Evolutionary conservation across 2,329 filamentous ascomycete genomes (phyloP).

Genomic region (Nemania serpens): DNA sequence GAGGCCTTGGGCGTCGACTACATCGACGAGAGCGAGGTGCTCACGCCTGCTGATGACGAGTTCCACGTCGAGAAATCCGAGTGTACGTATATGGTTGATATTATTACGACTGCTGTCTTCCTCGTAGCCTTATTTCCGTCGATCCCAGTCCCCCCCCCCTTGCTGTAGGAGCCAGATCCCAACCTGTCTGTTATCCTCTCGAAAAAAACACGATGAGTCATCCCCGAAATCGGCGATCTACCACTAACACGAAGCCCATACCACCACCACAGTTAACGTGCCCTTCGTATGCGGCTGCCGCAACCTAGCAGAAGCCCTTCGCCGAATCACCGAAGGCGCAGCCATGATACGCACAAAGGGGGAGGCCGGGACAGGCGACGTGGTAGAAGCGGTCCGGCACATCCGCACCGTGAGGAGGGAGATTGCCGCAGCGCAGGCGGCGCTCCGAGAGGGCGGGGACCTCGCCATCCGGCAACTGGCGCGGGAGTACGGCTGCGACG

Average conservation of each 20-base stretch:
- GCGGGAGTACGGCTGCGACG: slow-evolving; percentile 79
- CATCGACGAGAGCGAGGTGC: slow-evolving; percentile 96
- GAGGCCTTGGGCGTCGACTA: slow-evolving; percentile 95
- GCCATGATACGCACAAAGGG: slow-evolving; percentile 99
- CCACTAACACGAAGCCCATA: background rate
- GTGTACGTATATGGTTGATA: slow-evolving; percentile 53
- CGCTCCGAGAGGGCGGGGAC: slow-evolving; percentile 62
- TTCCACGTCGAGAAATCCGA: slow-evolving; percentile 89
- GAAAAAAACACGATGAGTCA: too few species aligned
- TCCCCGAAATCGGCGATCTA: background rate
- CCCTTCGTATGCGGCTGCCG: slow-evolving; percentile 98
- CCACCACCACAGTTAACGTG: slow-evolving; percentile 56
- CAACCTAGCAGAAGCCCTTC: slow-evolving; percentile 89
- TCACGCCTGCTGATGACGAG: slow-evolving; percentile 88
- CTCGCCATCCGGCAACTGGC: slow-evolving; percentile 70
- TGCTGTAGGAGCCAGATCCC: too few species aligned
- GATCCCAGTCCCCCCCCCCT: too few species aligned
- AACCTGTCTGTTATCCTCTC: background rate
- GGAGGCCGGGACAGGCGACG: slow-evolving; percentile 95
- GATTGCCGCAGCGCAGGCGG: slow-evolving; percentile 78
- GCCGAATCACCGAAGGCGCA: slow-evolving; percentile 88
- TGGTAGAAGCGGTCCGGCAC: slow-evolving; percentile 94
- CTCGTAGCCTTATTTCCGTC: too few species aligned
- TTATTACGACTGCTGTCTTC: too few species aligned
- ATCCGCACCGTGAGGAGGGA: slow-evolving; percentile 88